Conservation (phyloP, 176 grass and related monocot genomes). For the Eragrostis curvula region DNA sequence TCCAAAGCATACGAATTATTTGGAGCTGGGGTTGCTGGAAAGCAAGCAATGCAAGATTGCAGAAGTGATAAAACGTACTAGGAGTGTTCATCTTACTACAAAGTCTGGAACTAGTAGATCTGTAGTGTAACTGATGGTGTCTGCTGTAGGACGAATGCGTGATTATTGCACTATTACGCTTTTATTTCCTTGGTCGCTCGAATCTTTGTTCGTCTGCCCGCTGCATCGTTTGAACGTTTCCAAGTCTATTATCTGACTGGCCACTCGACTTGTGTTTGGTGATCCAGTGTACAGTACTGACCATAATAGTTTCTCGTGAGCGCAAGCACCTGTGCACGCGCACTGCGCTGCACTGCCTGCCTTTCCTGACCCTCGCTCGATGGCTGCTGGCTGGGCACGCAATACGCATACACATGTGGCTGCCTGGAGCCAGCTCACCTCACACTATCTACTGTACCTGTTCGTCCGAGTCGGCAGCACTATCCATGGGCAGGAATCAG, state of each 20-base stretch:
- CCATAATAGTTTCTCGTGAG: too few species aligned
- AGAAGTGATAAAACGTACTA: neutral
- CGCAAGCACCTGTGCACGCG: neutral
- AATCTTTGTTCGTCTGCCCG: too few species aligned
- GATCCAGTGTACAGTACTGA: neutral
- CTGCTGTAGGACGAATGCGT: too few species aligned
- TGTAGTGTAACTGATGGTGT: neutral
- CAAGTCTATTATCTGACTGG: neutral
- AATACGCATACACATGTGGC: slow-evolving; percentile 6
- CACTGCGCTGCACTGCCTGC: neutral
- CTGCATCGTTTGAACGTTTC: too few species aligned
- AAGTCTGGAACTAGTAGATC: neutral
- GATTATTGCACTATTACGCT: too few species aligned
- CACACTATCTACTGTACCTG: neutral
- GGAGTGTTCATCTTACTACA: neutral
- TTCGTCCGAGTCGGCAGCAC: neutral
- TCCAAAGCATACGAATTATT: neutral
- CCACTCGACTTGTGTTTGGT: neutral
- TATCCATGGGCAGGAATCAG: too few species aligned
- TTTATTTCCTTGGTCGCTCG: too few species aligned
- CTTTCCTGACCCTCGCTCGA: neutral
- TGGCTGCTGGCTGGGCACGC: neutral
- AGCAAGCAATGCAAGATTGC: neutral
- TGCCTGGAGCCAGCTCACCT: slow-evolving; percentile 27
- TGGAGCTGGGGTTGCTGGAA: neutral